Conservation (phyloP, 495 filamentous ascomycete species). For the Tuber brumale region DNA sequence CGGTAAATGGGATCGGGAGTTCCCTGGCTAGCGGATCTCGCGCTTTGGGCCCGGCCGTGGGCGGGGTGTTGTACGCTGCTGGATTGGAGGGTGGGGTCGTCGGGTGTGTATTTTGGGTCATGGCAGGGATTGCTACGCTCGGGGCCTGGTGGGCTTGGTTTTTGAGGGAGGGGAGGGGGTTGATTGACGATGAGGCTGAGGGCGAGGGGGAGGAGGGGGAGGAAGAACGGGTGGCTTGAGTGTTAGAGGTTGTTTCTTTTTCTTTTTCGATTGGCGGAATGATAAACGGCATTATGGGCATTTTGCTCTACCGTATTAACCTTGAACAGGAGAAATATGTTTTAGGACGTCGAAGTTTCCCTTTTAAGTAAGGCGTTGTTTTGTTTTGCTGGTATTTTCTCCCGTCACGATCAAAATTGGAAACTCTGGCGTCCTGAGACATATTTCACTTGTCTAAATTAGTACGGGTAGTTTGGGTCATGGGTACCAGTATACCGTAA, state of each 20-base stretch:
- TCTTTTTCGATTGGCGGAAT: not conserved
- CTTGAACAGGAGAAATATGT: no score
- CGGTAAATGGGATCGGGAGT: conserved; percentile 63
- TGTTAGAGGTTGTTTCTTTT: not conserved
- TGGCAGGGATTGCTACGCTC: conserved; percentile 50
- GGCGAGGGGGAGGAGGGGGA: not conserved
- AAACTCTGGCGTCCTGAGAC: no score
- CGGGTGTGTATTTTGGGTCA: conserved; percentile 63
- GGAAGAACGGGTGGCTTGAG: not conserved
- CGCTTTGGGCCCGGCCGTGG: conserved; percentile 61
- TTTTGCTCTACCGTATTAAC: not conserved
- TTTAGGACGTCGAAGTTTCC: no score
- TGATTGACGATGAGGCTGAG: not conserved
- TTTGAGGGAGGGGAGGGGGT: conserved; percentile 52
- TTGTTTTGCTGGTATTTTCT: no score
- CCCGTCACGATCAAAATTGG: no score
- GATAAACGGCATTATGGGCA: not conserved
- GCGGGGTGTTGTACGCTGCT: conserved; percentile 57
- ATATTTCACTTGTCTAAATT: no score
- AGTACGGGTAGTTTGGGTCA: not conserved
- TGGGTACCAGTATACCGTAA: not conserved
- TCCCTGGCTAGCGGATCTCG: conserved; percentile 55
- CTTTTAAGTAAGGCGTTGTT: no score
- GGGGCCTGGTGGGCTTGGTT: conserved; percentile 51
- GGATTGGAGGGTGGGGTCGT: conserved; percentile 61